Evolutionary conservation across 1,284 basidiomycete species (phyloP), one percentile per base, ranked within the genome.

Genomic region (Ceratorhiza oryzae-sativae): DNA sequence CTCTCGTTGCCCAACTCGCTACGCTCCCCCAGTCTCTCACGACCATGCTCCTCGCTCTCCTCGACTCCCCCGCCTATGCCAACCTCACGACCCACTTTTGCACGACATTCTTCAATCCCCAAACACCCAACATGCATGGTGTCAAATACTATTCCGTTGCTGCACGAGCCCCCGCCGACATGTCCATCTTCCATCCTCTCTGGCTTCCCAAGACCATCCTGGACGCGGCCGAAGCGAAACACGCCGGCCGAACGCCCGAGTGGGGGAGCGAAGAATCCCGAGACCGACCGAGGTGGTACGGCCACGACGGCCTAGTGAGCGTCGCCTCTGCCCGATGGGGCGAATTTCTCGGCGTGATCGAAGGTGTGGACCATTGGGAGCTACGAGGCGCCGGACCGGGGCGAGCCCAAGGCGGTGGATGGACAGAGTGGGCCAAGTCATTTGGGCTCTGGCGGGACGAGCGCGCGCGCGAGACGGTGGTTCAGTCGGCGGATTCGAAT

Each of bases 21-120:
- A 85, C 86, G 3, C 83, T 95, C 13, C 91, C 92, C 0, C 90
- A 90, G 2, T 90, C 90, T 12, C 89, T 98, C 78, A 94, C 94
- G 8, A 91, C 91, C 0, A 89, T 95, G 76, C 85, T 99, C 46
- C 87, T 99, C n/a, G 92, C 92, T 68, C 83, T 97, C 70, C 87
- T 99, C 76, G 97, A 99, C 83, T 96, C 95, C 0, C 97, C 97
- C 0, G 97, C 97, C 0, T 99, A 99, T 79, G 90, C 93, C 15
- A 98, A 98, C 81, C 87, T 99, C 51, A 97, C 94, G 4, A 93
- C 96, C 1, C 81, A 86, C 9, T 98, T 93, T 80, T 86, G 98
- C 53, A 90, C 90, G 75, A 85, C 90, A 65, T 84, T 90, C 1
- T 99, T 99, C 84, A 99, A 99, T 80, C 96, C 96, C 0, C 79